Base-by-base conservation (phyloP, 257 asterid genomes). In the Agastache rugosa region DNA sequence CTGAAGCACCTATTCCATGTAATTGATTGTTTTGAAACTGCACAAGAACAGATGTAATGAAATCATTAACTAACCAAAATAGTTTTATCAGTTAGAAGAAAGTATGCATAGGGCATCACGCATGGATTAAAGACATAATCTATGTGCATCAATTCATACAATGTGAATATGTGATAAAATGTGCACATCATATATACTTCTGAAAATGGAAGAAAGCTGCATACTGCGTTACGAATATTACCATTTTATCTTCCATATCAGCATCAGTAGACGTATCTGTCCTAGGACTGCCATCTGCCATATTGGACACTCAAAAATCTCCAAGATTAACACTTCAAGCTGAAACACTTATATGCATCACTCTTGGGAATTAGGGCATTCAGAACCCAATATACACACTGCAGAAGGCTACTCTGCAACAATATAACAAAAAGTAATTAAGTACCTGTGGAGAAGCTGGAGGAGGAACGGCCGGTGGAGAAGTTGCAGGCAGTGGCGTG, bases 251-350 rank as follows among this genome's bases (percentile, higher is more conserved):
- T 71, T 94, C 97, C 3, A 97, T 94, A 75, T 93, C 97, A 7
- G 96, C 99, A 82, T 94, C 99, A n/a, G 96, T 87, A 23, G 97
- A 92, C 67, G 96, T 76, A 86, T 92, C 98, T 25, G 97, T 86
- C 85, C 82, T 87, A 17, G 92, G 96, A 87, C 97, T 92, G 85
- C 81, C 84, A 78, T 85, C 96, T 34, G 89, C 97, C 97, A 93
- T 93, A 54, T 41, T 69, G 70, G 77, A 68, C 45, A 63, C 83
- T 63, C 81, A 69, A 76, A 79, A 69, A 82, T 73, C 79, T 56
- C 76, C 79, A 19, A 39, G 63, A 67, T 29, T 34, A 72, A 64
- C 27, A 54, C 67, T 76, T 80, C 72, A 78, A 77, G 69, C 60
- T 41, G 78, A 63, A 71, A 44, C 45, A 63, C 71, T 17, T 44